phyloP scores from a whole-genome alignment of 371 early-diverging fungal genomes.

The Syncephalis plumigaleata region DNA sequence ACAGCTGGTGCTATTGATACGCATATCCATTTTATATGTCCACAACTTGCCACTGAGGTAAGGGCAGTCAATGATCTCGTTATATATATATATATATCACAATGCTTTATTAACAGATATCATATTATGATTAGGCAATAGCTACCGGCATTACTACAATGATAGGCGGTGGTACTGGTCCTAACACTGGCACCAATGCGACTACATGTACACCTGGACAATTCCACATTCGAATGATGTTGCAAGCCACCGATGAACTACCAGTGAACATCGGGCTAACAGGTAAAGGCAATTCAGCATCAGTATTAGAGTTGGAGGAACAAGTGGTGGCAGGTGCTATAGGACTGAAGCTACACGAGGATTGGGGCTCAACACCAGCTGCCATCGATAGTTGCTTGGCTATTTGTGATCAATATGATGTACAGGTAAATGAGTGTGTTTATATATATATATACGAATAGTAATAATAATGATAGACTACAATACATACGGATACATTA shows the following conservation, averaged over 20 bases:
- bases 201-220: slow-evolving; percentile 84
- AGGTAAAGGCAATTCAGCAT: slow-evolving; percentile 78
- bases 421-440: slow-evolving; percentile 28
- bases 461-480: not conserved
- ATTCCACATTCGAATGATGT: slow-evolving; percentile 65
- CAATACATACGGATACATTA: slow-evolving; percentile 83
- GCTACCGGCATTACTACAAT: slow-evolving; percentile 76
- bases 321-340: slow-evolving; percentile 77
- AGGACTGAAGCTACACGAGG: slow-evolving; percentile 87
- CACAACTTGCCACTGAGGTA: slow-evolving; percentile 54
- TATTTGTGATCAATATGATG: slow-evolving; percentile 75
- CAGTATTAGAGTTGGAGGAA: slow-evolving; percentile 44
- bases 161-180: slow-evolving; percentile 90
- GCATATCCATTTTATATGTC: slow-evolving; percentile 87
- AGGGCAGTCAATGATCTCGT: too few species aligned
- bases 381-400: slow-evolving; percentile 76
- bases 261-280: slow-evolving; percentile 86
- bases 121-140: slow-evolving; percentile 28
- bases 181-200: slow-evolving; percentile 85
- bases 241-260: slow-evolving; percentile 66
- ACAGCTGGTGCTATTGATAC: slow-evolving; percentile 89
- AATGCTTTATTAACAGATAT: not conserved
- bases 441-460: not conserved
- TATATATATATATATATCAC: not conserved
- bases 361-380: slow-evolving; percentile 86